A percentile compares a stretch with the other conserved stretches of the same genome.
Evolutionary conservation across 176 grass and related monocot genomes (phyloP).

Genomic region (Carex parvula): DNA sequence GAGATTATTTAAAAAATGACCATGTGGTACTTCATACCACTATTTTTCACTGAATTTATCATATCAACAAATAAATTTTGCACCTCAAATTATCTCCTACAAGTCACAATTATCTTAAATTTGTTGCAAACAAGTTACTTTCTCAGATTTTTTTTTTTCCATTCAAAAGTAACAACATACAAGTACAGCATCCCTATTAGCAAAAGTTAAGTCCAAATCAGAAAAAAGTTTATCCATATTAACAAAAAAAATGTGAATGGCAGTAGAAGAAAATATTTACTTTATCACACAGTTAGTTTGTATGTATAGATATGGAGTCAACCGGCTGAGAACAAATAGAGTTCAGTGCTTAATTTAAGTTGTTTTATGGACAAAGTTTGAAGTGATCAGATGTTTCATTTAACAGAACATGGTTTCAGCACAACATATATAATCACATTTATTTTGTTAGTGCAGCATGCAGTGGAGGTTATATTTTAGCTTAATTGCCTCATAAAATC

Average conservation of each 20-base stretch:
- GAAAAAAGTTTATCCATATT: not conserved
- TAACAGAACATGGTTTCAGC: no score
- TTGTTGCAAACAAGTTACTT: not conserved
- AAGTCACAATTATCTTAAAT: no score
- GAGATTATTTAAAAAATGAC: not conserved
- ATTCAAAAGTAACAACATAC: not conserved
- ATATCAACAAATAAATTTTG: no score
- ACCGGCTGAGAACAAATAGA: not conserved
- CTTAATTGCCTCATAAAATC: constrained; percentile 17
- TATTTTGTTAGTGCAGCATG: not conserved
- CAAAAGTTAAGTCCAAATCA: not conserved
- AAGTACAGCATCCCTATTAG: not conserved
- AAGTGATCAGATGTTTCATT: not conserved
- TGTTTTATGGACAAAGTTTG: not conserved
- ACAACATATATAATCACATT: not conserved
- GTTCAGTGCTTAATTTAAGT: no score
- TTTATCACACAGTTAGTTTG: not conserved
- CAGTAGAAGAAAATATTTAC: not conserved
- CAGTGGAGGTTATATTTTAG: not conserved
- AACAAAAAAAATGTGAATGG: not conserved
- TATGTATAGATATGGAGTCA: not conserved
- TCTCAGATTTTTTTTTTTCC: not conserved
- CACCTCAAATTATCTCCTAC: no score
- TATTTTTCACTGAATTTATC: no score
- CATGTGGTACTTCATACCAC: not conserved